Percentiles rank a stretch among this genome's conserved stretches.
These are phyloP conservation scores for Pythium coloratum DNA, from an alignment of 352 stramenopile species.

Conservation along the genomic window DNA sequence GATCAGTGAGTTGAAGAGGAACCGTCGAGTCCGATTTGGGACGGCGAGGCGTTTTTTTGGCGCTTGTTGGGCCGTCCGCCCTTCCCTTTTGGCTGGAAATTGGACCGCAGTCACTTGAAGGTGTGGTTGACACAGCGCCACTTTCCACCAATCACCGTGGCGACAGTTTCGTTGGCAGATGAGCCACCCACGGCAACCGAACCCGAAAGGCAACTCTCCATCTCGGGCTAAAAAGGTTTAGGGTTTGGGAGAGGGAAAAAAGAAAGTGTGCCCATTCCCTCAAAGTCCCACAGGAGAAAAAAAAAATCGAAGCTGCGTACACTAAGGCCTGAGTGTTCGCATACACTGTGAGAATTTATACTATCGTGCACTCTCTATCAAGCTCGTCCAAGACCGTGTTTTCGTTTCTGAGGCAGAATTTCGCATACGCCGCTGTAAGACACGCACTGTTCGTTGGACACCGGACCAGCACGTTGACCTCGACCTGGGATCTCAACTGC, in stretches of 20 bases:
- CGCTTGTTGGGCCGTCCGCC: not conserved
- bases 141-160: constrained; percentile 22
- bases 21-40: constrained; percentile 6
- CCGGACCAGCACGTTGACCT: not conserved
- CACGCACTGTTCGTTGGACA: constrained; percentile 1
- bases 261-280: constrained; percentile 32
- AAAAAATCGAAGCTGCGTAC: constrained; percentile 27
- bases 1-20: constrained; percentile 5
- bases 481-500: constrained; percentile 4
- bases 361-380: not conserved
- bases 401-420: constrained; percentile 3
- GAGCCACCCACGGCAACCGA: constrained; percentile 14
- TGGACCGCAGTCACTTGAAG: constrained; percentile 28
- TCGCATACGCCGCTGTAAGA: not conserved
- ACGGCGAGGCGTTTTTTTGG: not conserved
- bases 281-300: constrained; percentile 5
- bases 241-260: constrained; percentile 20
- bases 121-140: constrained; percentile 7
- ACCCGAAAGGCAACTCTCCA: constrained; percentile 18
- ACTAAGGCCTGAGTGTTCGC: not conserved
- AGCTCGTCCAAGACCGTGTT: not conserved
- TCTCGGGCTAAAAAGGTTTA: constrained; percentile 11
- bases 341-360: constrained; percentile 15
- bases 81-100: constrained; percentile 1
- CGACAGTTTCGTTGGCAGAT: constrained; percentile 24